These are phyloP conservation scores for Phanerochaete carnosa DNA, from an alignment of 768 basidiomycete species.

Conservation along the genomic window DNA sequence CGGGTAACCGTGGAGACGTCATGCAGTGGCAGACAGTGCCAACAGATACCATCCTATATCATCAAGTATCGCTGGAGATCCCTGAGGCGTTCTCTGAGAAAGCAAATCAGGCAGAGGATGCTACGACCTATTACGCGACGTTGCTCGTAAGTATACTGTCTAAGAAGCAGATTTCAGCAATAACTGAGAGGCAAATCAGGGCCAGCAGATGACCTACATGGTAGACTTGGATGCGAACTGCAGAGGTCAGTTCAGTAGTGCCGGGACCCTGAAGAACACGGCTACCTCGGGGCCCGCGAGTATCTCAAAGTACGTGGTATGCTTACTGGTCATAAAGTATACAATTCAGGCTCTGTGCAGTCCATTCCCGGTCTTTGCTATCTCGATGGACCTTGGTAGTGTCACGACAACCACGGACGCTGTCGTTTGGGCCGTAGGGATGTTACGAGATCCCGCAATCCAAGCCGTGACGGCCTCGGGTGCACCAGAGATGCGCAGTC, in stretches of 20 bases:
- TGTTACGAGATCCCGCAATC: conserved; percentile 23
- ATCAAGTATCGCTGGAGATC: conserved; percentile 7
- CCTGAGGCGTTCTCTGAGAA: conserved; percentile 9
- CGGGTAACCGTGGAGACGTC: conserved; percentile 8
- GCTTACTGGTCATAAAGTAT: too few relatives aligned
- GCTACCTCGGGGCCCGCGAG: conserved; percentile 3
- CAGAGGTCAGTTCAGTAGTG: conserved; percentile 16
- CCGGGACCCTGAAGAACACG: conserved; percentile 15
- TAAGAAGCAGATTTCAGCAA: not conserved
- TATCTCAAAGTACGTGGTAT: conserved; percentile 15
- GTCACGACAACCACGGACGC: conserved; percentile 17
- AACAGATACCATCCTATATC: conserved; percentile 8
- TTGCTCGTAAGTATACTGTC: not conserved
- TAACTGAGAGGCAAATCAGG: not conserved
- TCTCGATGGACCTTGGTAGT: conserved; percentile 24
- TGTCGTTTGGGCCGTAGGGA: conserved; percentile 26
- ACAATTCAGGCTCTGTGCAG: not conserved
- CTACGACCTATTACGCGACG: conserved; percentile 16
- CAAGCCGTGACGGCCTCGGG: conserved; percentile 16
- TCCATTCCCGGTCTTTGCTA: conserved; percentile 20
- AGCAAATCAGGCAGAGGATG: conserved; percentile 16
- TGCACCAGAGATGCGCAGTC: conserved; percentile 10
- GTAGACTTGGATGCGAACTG: conserved; percentile 5
- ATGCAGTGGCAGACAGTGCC: conserved; percentile 4
- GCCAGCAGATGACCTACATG: conserved; percentile 11